Conservation (phyloP, 1,139 yeast species). For the Scheffersomyces lignicola region DNA sequence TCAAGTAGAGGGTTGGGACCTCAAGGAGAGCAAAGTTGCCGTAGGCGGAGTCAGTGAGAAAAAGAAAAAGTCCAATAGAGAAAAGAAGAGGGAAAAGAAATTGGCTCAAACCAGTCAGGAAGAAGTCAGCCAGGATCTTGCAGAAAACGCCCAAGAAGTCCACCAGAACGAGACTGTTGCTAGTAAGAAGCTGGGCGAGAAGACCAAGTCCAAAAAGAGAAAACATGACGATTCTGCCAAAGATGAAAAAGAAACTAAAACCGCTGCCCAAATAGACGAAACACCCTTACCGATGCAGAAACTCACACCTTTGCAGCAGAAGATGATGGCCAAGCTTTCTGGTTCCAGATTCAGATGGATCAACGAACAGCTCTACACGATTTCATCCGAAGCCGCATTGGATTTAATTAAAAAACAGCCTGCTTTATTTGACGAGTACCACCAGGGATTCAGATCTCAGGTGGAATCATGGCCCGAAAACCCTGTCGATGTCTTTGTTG, state of each 20-base stretch:
- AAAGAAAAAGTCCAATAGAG: slow-evolving; percentile 32
- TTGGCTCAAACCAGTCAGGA: slow-evolving; percentile 6
- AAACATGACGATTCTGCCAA: slow-evolving; percentile 9
- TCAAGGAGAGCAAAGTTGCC: slow-evolving; percentile 55
- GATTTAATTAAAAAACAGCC: slow-evolving; percentile 79
- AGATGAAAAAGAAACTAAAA: slow-evolving; percentile 7
- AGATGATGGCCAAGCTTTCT: slow-evolving; percentile 90
- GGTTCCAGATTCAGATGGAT: slow-evolving; percentile 98
- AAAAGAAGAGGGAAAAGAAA: slow-evolving; percentile 21
- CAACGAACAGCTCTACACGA: slow-evolving; percentile 90
- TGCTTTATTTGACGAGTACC: slow-evolving; percentile 87
- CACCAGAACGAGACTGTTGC: slow-evolving; percentile 9
- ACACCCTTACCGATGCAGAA: slow-evolving; percentile 28
- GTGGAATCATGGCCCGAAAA: slow-evolving; percentile 98
- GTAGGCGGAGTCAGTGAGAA: slow-evolving; percentile 38
- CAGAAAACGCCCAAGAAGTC: slow-evolving; percentile 11
- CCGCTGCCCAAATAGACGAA: slow-evolving; percentile 19
- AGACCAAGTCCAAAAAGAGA: slow-evolving; percentile 10
- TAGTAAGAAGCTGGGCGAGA: slow-evolving; percentile 7
- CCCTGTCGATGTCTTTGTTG: slow-evolving; percentile 87
- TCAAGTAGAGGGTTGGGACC: slow-evolving; percentile 80
- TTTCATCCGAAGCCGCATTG: slow-evolving; percentile 74
- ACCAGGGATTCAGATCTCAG: slow-evolving; percentile 91
- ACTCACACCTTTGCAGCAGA: slow-evolving; percentile 88
- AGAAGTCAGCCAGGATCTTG: slow-evolving; percentile 9